Evolutionary conservation across 1,139 yeast genomes (phyloP), one percentile per base, ranked within the genome.

Genomic region (Saccharomyces hybrid): DNA sequence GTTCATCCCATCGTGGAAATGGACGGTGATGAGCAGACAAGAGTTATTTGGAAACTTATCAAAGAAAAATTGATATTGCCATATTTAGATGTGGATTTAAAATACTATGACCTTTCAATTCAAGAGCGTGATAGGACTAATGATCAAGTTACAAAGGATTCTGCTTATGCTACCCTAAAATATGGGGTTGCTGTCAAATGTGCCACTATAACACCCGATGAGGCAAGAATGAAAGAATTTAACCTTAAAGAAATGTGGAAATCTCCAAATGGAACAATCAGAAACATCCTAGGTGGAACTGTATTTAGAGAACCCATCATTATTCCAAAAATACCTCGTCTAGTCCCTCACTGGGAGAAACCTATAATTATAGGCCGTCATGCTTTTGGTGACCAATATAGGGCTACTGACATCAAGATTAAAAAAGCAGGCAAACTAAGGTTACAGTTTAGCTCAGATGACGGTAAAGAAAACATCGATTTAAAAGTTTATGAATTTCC

Each of bases 181-280:
- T 84, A 88, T 72, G 88, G 89, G 55, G 97, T 90, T 49, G 97
- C 95, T 57, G 85, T 90, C 66, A 90, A 90, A 76, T 90, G 97
- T 76, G 97, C 97, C 53, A 90, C 97, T 55, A 90, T 90, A 72
- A 90, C 97, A 26, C 97, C 97, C 9, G 97, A 91, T 70, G 97
- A 91, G 76, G 90, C 88, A 49, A 82, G 97, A 65, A 96, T 90
- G 55, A 76, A 87, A 72, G 97, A 91, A 74, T 91, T 88, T 72
- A 75, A 79, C 58, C 81, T 91, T 72, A 90, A 89, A 75, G 85
- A 89, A 73, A 90, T 91, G 97, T 90, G 96, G 96, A 80, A 86
- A 55, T 88, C 96, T 34, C 97, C 97, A 60, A 90, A 91, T 72
- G 97, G 97, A 61, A 90, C 97, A 51, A 87, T 91, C 70, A 83